Conservation (phyloP, 2,329 filamentous ascomycete species). For the Diaporthe australafricana region DNA sequence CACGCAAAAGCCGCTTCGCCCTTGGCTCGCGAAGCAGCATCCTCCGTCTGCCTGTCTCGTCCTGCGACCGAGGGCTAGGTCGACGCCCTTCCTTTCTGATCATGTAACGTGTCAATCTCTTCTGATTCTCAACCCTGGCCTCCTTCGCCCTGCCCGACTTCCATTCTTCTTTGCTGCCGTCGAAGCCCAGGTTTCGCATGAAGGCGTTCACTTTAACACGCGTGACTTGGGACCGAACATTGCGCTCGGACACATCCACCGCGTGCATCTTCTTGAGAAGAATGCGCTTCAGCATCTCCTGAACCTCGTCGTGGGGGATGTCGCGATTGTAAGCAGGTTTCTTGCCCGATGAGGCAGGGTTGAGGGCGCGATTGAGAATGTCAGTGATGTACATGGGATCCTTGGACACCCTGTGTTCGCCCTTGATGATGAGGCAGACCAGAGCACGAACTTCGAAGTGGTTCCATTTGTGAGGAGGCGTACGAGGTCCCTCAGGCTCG, state of each 20-base stretch:
- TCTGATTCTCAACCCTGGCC: neutral
- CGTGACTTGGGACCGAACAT: constrained; percentile 6
- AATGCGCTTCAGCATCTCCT: constrained; percentile 32
- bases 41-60: constrained; percentile 21
- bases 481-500: neutral
- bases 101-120: constrained; percentile 19
- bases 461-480: constrained; percentile 16
- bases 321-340: constrained; percentile 27
- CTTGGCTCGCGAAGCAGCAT: constrained; percentile 13
- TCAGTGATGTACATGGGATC: constrained; percentile 30
- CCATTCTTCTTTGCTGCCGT: constrained; percentile 31
- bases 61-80: constrained; percentile 1
- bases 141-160: neutral
- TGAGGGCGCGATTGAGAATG: constrained; percentile 35
- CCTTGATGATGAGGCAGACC: constrained; percentile 36
- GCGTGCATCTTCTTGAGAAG: constrained; percentile 35
- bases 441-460: constrained; percentile 34
- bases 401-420: constrained; percentile 17
- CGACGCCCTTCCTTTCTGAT: neutral
- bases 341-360: constrained; percentile 13
- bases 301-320: constrained; percentile 29
- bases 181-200: constrained; percentile 31
- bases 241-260: constrained; percentile 19
- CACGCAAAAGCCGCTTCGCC: constrained; percentile 23
- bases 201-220: constrained; percentile 30